Conservation (phyloP, 441 rosid genomes). For the Breynia disticha region DNA sequence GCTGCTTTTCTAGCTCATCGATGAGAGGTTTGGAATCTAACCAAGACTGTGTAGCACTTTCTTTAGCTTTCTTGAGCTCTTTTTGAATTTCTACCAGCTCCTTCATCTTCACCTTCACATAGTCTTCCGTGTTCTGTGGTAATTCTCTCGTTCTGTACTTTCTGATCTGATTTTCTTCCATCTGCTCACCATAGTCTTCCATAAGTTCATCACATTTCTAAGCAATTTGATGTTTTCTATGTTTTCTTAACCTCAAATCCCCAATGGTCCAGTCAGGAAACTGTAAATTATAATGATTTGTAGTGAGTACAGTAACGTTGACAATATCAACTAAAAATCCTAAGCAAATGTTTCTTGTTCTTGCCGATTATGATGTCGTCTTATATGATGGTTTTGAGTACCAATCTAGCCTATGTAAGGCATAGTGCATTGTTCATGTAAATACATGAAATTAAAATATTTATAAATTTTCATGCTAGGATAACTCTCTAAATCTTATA, state of each 20-base stretch:
- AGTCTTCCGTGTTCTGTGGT: not conserved
- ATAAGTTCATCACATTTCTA: too few relatives aligned
- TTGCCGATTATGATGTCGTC: not conserved
- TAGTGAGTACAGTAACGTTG: not conserved
- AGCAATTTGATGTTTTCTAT: too few relatives aligned
- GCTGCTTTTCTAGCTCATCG: slow-evolving; percentile 45
- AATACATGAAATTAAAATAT: too few relatives aligned
- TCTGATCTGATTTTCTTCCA: not conserved
- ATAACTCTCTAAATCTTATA: too few relatives aligned
- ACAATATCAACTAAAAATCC: not conserved
- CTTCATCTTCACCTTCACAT: slow-evolving; percentile 20
- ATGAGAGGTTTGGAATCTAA: slow-evolving; percentile 47
- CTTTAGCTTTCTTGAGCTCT: slow-evolving; percentile 36
- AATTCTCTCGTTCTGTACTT: not conserved
- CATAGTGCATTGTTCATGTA: too few relatives aligned
- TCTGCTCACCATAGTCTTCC: too few relatives aligned
- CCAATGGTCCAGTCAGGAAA: too few relatives aligned
- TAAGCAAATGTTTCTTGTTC: not conserved
- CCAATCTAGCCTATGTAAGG: not conserved
- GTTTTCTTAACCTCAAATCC: too few relatives aligned
- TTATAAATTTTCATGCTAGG: too few relatives aligned
- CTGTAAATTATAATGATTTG: too few relatives aligned
- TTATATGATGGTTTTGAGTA: not conserved
- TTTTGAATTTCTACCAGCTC: slow-evolving; percentile 28
- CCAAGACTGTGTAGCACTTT: slow-evolving; percentile 41